These are phyloP conservation scores for Hemileccinum impolitum DNA, from an alignment of 768 basidiomycete species.

Conservation along the genomic window DNA sequence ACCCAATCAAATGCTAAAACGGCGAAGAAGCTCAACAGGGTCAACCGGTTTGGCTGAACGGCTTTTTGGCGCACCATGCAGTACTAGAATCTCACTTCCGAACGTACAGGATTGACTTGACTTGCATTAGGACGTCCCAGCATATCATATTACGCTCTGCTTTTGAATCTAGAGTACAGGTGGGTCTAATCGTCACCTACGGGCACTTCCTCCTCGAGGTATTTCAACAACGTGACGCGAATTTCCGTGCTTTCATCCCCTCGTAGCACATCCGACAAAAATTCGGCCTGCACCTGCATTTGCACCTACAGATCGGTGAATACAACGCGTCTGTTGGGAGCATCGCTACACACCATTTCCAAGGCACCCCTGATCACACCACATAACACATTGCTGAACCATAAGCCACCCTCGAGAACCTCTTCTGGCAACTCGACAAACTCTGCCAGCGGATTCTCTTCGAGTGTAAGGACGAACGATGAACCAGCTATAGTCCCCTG, in stretches of 20 bases:
- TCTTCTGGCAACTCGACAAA: slow-evolving; percentile 97
- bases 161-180: slow-evolving; percentile 15
- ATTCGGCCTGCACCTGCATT: slow-evolving; percentile 89
- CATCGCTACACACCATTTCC: slow-evolving; percentile 76
- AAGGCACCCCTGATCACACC: slow-evolving; percentile 90
- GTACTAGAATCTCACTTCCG: slow-evolving; percentile 6
- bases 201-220: slow-evolving; percentile 95
- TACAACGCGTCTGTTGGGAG: slow-evolving; percentile 1
- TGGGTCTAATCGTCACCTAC: slow-evolving; percentile 77
- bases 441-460: slow-evolving; percentile 95
- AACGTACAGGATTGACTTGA: background rate
- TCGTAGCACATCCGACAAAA: slow-evolving; percentile 84
- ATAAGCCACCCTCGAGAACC: slow-evolving; percentile 86
- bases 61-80: slow-evolving; percentile 8
- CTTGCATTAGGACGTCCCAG: slow-evolving; percentile 5
- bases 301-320: slow-evolving; percentile 63
- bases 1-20: slow-evolving; percentile 89
- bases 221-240: slow-evolving; percentile 83
- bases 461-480: slow-evolving; percentile 80
- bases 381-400: slow-evolving; percentile 96
- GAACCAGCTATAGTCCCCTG: slow-evolving; percentile 46
- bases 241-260: slow-evolving; percentile 96
- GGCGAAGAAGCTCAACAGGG: slow-evolving; percentile 84
- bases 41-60: slow-evolving; percentile 57
- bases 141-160: background rate